A percentile compares a stretch with the other conserved stretches of the same genome.
Conservation (phyloP, 1,139 yeast species). For the Cylindricascospora bacillispora region DNA sequence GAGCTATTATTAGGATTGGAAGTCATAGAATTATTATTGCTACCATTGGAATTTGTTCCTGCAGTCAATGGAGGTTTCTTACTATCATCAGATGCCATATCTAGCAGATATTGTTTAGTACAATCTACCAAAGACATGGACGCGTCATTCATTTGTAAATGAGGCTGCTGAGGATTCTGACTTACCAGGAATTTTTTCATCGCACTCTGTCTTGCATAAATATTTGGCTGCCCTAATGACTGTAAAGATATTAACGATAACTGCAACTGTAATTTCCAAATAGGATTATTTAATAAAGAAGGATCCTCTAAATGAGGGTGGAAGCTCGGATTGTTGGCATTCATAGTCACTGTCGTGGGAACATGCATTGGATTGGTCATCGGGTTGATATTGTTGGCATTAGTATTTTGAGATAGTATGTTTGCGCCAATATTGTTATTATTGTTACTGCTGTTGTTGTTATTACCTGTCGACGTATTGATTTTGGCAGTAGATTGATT, state of each 20-base stretch:
- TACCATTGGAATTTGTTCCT: slow-evolving; percentile 1
- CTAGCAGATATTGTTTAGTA: slow-evolving; percentile 25
- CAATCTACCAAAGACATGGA: slow-evolving; percentile 25
- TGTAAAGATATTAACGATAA: slow-evolving; percentile 68
- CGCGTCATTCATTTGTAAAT: slow-evolving; percentile 17
- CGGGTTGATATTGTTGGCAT: background rate
- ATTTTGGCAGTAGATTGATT: slow-evolving; percentile 2
- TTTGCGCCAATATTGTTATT: background rate
- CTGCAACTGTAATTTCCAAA: slow-evolving; percentile 85
- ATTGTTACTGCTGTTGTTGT: slow-evolving; percentile 5
- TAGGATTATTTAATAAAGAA: slow-evolving; percentile 35
- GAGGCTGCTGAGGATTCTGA: slow-evolving; percentile 27
- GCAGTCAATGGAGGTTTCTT: too few species aligned
- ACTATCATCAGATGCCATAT: slow-evolving; percentile 20
- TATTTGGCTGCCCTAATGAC: slow-evolving; percentile 57
- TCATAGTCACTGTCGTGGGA: slow-evolving; percentile 7
- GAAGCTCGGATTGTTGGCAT: slow-evolving; percentile 26
- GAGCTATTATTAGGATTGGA: slow-evolving; percentile 1
- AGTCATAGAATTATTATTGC: background rate
- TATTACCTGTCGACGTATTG: slow-evolving; percentile 5
- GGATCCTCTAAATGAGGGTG: slow-evolving; percentile 37
- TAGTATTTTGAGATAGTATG: background rate
- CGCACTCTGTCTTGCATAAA: slow-evolving; percentile 88
- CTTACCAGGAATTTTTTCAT: slow-evolving; percentile 33
- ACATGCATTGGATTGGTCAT: background rate